phyloP scores from a whole-genome alignment of 352 stramenopile genomes.

The Phytophthora brassicae region DNA sequence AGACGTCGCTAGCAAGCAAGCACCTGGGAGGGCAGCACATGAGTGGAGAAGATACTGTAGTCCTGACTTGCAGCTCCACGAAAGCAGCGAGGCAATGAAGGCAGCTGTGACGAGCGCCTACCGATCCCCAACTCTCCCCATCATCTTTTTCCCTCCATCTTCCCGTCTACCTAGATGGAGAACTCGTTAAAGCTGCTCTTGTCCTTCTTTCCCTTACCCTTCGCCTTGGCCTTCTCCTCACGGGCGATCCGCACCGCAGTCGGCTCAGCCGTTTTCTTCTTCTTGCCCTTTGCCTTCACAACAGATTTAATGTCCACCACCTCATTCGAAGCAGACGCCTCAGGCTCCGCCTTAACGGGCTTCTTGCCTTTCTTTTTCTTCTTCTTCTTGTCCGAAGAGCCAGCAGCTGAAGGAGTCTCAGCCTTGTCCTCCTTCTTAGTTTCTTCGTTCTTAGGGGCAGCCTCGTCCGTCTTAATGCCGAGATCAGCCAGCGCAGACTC shows the following conservation, averaged over 20 bases:
- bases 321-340: slow-evolving; percentile 24
- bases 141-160: slow-evolving; percentile 3
- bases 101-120: slow-evolving; percentile 26
- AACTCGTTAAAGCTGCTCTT: slow-evolving; percentile 85
- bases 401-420: slow-evolving; percentile 24
- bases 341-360: slow-evolving; percentile 21
- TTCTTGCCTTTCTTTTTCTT: slow-evolving; percentile 75
- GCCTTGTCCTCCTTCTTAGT: slow-evolving; percentile 46
- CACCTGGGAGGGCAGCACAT: slow-evolving; percentile 13
- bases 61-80: slow-evolving; percentile 4
- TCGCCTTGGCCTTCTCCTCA: slow-evolving; percentile 68
- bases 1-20: slow-evolving; percentile 25
- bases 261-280: slow-evolving; percentile 67
- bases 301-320: slow-evolving; percentile 78
- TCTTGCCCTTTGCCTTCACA: slow-evolving; percentile 74
- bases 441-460: slow-evolving; percentile 5
- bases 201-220: slow-evolving; percentile 78
- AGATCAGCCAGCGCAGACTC: slow-evolving; percentile 66
- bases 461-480: slow-evolving; percentile 43
- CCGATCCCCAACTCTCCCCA: slow-evolving; percentile 6
- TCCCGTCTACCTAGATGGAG: slow-evolving; percentile 53
- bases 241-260: slow-evolving; percentile 65
- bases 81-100: slow-evolving; percentile 14
- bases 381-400: slow-evolving; percentile 44
- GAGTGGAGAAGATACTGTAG: slow-evolving; percentile 6